Base-by-base conservation (phyloP, 2,329 filamentous ascomycete genomes). In the Byssochlamys sp. region DNA sequence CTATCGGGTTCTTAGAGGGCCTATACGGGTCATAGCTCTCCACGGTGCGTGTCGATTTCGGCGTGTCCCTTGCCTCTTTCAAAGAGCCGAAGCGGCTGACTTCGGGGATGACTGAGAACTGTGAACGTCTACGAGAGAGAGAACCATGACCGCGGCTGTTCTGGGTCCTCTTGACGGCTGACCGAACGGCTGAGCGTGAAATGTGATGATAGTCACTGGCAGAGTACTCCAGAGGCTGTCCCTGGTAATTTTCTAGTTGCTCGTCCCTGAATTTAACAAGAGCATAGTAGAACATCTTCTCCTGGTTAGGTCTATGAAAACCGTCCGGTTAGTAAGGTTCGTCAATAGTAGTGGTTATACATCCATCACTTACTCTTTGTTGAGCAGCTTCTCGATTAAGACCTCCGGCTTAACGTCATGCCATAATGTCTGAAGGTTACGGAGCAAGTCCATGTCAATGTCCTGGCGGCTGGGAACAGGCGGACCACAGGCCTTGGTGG, bases 261-360 rank as follows among this genome's bases (percentile, higher is more conserved):
- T 90, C 85, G 62, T 95, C 86, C 51, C 89, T 84, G 70, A 96
- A 95, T 70, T 87, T 88, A 62, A 87, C 75, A 6, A 99, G 81
- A 24, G 95, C 82, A 73, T 85, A 88, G 72, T 97, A 99, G 72
- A 97, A 96, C 63, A 92, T 81, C 68, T 96, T 95, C 69, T 96
- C 91, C 57, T 96, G 90, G 62, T 95, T 97, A 3, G 83, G 79
- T 62, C 88, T 92, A 59, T 57, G 10, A 57, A 53, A 51, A 55
- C 48, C 53, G 10, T 55, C 10, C 6, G 31, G 52, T 51, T 31
- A 33, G 54, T 26, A 31, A 48, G 29, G 49, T 28, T 19, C 39
- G 35, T 45, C 52, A 49, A 31, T n/a, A 57, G 48, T 60, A 56
- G 57, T 4, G 9, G 14, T 39, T 39, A 24, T 19, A 7, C 12